Percentiles rank a stretch among this genome's conserved stretches.
Evolutionary conservation across 1,139 yeast species (phyloP).

Genomic region (Yamadazyma buinensis): DNA sequence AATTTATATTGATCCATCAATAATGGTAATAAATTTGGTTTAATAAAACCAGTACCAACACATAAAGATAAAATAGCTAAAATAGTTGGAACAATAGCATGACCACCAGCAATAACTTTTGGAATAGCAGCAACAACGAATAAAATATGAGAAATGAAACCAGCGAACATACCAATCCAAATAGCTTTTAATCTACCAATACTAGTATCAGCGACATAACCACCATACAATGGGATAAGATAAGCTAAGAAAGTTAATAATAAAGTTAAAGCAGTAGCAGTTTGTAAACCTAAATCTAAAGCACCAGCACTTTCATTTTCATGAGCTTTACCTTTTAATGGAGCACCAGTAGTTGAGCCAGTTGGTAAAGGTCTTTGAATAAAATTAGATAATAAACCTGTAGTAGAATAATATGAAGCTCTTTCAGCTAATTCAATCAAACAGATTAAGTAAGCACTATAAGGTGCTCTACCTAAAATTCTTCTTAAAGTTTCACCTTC

Average conservation of each 20-base stretch:
- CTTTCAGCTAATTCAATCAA: constrained; percentile 45
- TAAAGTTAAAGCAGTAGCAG: constrained; percentile 38
- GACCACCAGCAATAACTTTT: constrained; percentile 28
- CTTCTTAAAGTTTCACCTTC: constrained; percentile 45
- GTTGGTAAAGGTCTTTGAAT: constrained; percentile 48
- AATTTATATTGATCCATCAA: constrained; percentile 51
- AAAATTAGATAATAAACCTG: constrained; percentile 40
- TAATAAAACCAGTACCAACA: constrained; percentile 48
- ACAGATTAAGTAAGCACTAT: constrained; percentile 32
- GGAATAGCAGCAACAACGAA: constrained; percentile 42
- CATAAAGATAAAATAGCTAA: constrained; percentile 37
- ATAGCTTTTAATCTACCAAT: constrained; percentile 41
- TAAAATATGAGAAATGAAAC: constrained; percentile 35
- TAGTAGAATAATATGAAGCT: constrained; percentile 44
- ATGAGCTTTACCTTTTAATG: constrained; percentile 24
- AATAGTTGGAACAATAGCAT: constrained; percentile 32
- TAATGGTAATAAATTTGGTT: constrained; percentile 50
- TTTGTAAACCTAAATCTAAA: constrained; percentile 33
- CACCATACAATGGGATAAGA: constrained; percentile 41
- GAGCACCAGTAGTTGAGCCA: constrained; percentile 45
- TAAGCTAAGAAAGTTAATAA: constrained; percentile 41
- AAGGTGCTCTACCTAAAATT: constrained; percentile 27
- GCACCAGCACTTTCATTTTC: constrained; percentile 39
- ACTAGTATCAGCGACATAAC: constrained; percentile 40
- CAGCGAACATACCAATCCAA: constrained; percentile 37